These are phyloP conservation scores for Suillus cothurnatus DNA, from an alignment of 768 basidiomycete species.

Conservation along the genomic window DNA sequence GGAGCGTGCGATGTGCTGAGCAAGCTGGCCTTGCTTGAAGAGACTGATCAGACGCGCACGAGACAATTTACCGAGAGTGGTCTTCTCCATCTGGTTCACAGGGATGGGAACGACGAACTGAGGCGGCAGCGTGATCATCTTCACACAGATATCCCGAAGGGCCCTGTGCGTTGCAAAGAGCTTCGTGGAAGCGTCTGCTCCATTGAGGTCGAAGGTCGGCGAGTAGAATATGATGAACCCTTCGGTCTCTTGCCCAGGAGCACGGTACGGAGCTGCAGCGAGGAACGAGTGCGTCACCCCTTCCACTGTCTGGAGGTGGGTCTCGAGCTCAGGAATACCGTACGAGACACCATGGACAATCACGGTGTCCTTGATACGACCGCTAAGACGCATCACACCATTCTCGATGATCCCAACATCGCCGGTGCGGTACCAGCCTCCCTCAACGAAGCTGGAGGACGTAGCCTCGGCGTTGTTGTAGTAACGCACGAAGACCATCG, in stretches of 20 bases:
- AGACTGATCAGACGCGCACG: conserved; percentile 37
- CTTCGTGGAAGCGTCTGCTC: conserved; percentile 26
- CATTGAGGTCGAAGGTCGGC: conserved; percentile 24
- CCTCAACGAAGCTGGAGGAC: conserved; percentile 44
- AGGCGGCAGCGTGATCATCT: conserved; percentile 37
- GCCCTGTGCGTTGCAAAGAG: conserved; percentile 32
- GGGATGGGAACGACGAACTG: conserved; percentile 42
- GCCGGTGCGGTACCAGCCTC: conserved; percentile 66
- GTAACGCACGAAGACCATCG: conserved; percentile 45
- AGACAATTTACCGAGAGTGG: conserved; percentile 47
- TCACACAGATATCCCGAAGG: conserved; percentile 31
- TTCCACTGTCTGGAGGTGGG: conserved; percentile 38
- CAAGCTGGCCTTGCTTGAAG: conserved; percentile 38
- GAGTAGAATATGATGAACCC: conserved; percentile 43
- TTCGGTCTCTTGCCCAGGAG: conserved; percentile 39
- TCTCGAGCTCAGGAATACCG: conserved; percentile 37
- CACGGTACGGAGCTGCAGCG: conserved; percentile 39
- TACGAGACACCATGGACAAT: conserved; percentile 43
- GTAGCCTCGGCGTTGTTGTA: conserved; percentile 52
- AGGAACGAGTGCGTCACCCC: conserved; percentile 36
- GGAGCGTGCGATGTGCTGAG: conserved; percentile 30
- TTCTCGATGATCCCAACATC: conserved; percentile 46
- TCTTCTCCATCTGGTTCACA: conserved; percentile 40
- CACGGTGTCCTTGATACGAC: conserved; percentile 42
- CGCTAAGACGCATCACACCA: conserved; percentile 37